Evolutionary conservation across 768 basidiomycete species (phyloP).

Genomic region (Tulasnella sp.): DNA sequence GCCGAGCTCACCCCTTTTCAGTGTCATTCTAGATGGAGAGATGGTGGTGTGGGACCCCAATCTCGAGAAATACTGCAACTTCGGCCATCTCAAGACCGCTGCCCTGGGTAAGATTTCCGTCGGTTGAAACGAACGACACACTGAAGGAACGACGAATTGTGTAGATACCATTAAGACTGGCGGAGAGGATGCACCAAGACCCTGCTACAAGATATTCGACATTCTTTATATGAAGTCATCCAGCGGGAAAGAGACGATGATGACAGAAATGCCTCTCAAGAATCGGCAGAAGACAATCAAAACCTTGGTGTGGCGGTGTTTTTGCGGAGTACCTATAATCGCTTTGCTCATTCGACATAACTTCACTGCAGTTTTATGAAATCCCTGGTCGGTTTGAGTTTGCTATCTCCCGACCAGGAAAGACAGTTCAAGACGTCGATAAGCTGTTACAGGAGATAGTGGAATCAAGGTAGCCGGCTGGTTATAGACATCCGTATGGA

Average conservation of each 20-base stretch:
- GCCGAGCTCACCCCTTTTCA: no score
- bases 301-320: conserved; percentile 46
- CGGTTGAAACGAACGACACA: neutral
- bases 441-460: conserved; percentile 80
- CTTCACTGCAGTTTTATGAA: conserved; percentile 52
- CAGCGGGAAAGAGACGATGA: conserved; percentile 56
- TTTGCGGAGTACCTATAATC: neutral
- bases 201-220: conserved; percentile 98
- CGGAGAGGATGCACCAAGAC: conserved; percentile 73
- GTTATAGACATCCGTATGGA: neutral
- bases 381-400: conserved; percentile 83
- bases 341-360: neutral
- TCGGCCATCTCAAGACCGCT: conserved; percentile 92
- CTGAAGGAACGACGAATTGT: neutral
- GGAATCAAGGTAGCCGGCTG: conserved; percentile 52
- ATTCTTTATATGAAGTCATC: conserved; percentile 75
- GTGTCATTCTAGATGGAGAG: conserved; percentile 94
- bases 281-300: conserved; percentile 78
- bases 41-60: conserved; percentile 99
- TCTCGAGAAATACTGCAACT: conserved; percentile 84
- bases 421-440: conserved; percentile 79
- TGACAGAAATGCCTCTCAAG: conserved; percentile 69
- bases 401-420: conserved; percentile 69
- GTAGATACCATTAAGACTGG: conserved; percentile 48
- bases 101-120: conserved; percentile 63